These are phyloP conservation scores for Rhododendron simsii DNA, from an alignment of 148 eudicot species.

Conservation along the genomic window DNA sequence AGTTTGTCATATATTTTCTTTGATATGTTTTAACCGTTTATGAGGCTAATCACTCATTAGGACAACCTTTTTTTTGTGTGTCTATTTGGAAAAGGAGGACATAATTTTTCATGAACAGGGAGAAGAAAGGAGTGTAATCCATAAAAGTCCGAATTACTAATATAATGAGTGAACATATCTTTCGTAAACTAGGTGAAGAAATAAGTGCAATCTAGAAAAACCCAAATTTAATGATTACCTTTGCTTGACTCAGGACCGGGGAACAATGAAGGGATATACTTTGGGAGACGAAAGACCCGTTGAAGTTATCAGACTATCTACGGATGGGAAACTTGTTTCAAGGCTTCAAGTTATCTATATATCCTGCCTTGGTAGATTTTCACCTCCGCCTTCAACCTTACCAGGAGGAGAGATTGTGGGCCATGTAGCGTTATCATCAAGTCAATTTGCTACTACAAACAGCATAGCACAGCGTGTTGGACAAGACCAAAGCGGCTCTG, in stretches of 20 bases:
- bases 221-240: background rate
- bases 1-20: too few species aligned
- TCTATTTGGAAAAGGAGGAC: too few species aligned
- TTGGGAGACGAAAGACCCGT: background rate
- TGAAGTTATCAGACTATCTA: background rate
- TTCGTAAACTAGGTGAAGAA: background rate
- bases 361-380: background rate
- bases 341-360: background rate
- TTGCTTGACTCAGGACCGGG: background rate
- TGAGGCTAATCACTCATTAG: too few species aligned
- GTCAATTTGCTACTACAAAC: background rate
- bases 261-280: background rate
- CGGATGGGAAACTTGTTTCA: background rate
- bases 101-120: background rate
- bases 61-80: too few species aligned
- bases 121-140: background rate
- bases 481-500: conserved; percentile 17
- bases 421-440: background rate
- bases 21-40: too few species aligned
- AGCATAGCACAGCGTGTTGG: conserved; percentile 15
- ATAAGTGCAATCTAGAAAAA: background rate
- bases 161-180: background rate
- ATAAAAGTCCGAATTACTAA: background rate
- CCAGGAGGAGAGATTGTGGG: background rate
- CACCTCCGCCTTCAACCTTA: background rate